These are phyloP conservation scores for Barbarea vulgaris DNA, from an alignment of 345 rosid genomes.

Conservation along the genomic window DNA sequence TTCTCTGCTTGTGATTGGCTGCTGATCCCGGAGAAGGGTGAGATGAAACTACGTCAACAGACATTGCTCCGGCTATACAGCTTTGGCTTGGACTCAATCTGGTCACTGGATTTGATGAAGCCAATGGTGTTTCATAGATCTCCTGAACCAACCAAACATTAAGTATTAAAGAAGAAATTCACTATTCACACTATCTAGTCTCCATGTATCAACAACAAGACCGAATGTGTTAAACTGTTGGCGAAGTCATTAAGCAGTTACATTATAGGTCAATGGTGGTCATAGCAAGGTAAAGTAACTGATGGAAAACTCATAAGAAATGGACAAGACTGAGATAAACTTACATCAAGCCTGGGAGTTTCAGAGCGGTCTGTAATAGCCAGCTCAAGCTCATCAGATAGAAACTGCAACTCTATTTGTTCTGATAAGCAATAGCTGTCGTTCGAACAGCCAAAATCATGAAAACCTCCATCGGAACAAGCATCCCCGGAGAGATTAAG, in stretches of 20 bases:
- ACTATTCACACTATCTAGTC: background rate
- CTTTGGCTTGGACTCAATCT: conserved; percentile 44
- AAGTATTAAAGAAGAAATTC: conserved; percentile 10
- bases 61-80: conserved; percentile 38
- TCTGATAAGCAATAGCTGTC: conserved; percentile 55
- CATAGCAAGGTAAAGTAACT: conserved; percentile 9
- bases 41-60: conserved; percentile 49
- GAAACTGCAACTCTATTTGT: conserved; percentile 75
- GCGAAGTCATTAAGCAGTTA: conserved; percentile 7
- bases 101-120: conserved; percentile 42
- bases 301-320: conserved; percentile 24
- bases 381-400: conserved; percentile 82
- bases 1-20: conserved; percentile 68
- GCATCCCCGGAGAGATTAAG: conserved; percentile 55
- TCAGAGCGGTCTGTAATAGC: conserved; percentile 76
- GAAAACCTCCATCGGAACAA: conserved; percentile 59
- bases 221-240: background rate
- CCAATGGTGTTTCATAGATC: conserved; percentile 60
- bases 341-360: conserved; percentile 85
- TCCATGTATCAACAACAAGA: conserved; percentile 8
- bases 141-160: conserved; percentile 56
- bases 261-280: background rate
- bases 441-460: conserved; percentile 46
- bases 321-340: conserved; percentile 28
- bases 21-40: conserved; percentile 51